Evolutionary conservation across 2,329 filamentous ascomycete genomes (phyloP).

Genomic region (Aspergillus sp.): DNA sequence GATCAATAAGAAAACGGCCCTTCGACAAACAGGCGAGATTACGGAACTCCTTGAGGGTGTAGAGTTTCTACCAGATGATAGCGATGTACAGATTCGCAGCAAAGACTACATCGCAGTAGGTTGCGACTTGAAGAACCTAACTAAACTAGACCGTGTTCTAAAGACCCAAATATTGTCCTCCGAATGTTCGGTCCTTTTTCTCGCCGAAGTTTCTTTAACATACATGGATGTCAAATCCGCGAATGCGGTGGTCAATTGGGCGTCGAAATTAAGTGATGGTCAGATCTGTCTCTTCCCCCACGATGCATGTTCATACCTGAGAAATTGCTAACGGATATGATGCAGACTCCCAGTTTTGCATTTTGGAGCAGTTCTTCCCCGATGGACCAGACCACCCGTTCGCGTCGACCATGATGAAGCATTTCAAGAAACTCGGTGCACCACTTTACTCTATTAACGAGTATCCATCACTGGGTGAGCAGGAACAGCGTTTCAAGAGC

Average conservation of each 20-base stretch:
- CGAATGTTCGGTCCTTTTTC: constrained; percentile 68
- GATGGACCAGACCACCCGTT: constrained; percentile 78
- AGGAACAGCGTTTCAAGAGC: constrained; percentile 65
- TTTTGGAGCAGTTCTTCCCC: constrained; percentile 83
- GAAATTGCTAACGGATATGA: constrained; percentile 3
- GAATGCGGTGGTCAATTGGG: constrained; percentile 75
- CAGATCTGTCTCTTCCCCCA: constrained; percentile 24
- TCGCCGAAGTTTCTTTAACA: constrained; percentile 86
- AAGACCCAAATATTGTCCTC: constrained; percentile 57
- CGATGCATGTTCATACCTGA: background rate
- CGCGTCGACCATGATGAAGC: constrained; percentile 77
- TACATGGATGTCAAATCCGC: constrained; percentile 78
- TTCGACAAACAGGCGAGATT: constrained; percentile 64
- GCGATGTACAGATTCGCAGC: constrained; percentile 59
- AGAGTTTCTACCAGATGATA: constrained; percentile 32
- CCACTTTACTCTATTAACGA: constrained; percentile 71
- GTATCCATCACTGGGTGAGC: constrained; percentile 67
- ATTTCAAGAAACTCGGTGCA: constrained; percentile 79
- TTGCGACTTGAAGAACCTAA: constrained; percentile 73
- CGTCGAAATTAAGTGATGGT: constrained; percentile 69
- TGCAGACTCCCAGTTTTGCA: constrained; percentile 70
- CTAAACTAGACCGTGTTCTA: constrained; percentile 60
- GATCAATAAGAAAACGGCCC: constrained; percentile 67
- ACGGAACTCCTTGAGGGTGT: constrained; percentile 51
- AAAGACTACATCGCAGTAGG: constrained; percentile 75